Percentiles rank a stretch among this genome's conserved stretches.
These are phyloP conservation scores for Ustilago trichophora DNA, from an alignment of 1,284 basidiomycete species.

Conservation along the genomic window DNA sequence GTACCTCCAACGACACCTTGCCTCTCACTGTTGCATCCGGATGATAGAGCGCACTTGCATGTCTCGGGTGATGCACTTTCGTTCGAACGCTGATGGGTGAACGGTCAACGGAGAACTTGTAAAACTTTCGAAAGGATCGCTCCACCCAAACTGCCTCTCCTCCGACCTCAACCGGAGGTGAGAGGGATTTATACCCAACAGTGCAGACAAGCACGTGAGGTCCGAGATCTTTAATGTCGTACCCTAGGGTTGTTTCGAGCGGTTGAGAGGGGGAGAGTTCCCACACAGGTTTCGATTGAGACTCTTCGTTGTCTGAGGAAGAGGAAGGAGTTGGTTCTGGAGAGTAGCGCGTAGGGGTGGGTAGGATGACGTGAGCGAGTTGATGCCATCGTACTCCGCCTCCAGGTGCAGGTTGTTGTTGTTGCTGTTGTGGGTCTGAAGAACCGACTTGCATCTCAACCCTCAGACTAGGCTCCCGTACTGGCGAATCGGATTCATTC, in stretches of 20 bases:
- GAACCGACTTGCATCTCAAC: constrained; percentile 61
- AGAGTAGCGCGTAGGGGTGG: constrained; percentile 4
- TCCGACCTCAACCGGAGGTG: not conserved
- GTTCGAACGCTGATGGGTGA: constrained; percentile 61
- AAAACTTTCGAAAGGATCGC: constrained; percentile 61
- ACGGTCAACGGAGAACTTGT: constrained; percentile 47
- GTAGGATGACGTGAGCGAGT: constrained; percentile 28
- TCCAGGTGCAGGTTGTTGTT: too few relatives aligned
- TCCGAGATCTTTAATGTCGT: constrained; percentile 64
- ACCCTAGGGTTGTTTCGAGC: constrained; percentile 47
- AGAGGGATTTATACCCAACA: constrained; percentile 51
- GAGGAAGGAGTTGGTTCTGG: constrained; percentile 5
- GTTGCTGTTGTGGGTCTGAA: not conserved
- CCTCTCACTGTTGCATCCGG: too few relatives aligned
- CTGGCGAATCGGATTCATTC: constrained; percentile 48
- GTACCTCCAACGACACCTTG: constrained; percentile 62
- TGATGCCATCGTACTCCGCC: constrained; percentile 16
- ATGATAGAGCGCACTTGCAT: constrained; percentile 27
- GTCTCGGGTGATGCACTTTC: constrained; percentile 56
- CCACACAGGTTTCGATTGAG: constrained; percentile 6
- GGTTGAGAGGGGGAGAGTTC: constrained; percentile 12
- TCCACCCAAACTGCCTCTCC: constrained; percentile 29
- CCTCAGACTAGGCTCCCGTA: constrained; percentile 43
- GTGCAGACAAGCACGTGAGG: constrained; percentile 62
- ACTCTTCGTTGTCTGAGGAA: not conserved